Evolutionary conservation across 2,329 filamentous ascomycete genomes (phyloP), one percentile per base, ranked within the genome.

Genomic region (Botryotinia narcissicola): DNA sequence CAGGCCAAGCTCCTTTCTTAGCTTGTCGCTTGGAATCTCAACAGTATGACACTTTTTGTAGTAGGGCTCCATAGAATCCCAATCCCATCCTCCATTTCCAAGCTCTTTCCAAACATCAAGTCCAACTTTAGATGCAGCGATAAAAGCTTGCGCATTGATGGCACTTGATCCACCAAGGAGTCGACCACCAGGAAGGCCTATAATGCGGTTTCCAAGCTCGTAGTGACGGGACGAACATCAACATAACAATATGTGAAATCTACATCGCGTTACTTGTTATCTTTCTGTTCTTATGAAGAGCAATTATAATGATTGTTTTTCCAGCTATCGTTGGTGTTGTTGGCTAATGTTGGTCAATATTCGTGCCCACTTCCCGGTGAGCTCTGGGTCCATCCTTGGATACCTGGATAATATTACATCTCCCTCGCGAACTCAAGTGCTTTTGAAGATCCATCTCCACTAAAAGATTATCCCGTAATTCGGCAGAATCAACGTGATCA

Each of bases 31-130:
- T 9, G 20, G 46, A 20, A 68, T 35, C 22, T 32, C 64, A 29
- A 66, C 37, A 51, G 64, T 78, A 75, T 75, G 63, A 14, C 82
- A 81, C 75, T 84, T 84, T 20, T 78, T 80, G 68, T 85, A 81
- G 72, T 85, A 85, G 1, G 82, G 83, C 1, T 63, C 16, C 63
- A 75, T 73, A 0, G 51, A 70, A 8, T 82, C 76, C 77, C 81
- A 83, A 29, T 82, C 76, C 78, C 81, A 84, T 32, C 78, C 79
- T 84, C 83, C 85, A 8, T 83, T 83, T 0, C 84, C 84, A 16
- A 86, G 74, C 7, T 78, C 77, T 59, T 80, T 79, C 84, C 84
- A 86, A 1, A 80, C 76, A 64, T 85, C 78, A 62, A 84, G 83
- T 59, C 77, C 77, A 48, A 70, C 29, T 35, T 69, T 61, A 10